A percentile compares a stretch with the other conserved stretches of the same genome.
Conservation (phyloP, 129 eudicot genomes). For the Smallanthus sonchifolius region DNA sequence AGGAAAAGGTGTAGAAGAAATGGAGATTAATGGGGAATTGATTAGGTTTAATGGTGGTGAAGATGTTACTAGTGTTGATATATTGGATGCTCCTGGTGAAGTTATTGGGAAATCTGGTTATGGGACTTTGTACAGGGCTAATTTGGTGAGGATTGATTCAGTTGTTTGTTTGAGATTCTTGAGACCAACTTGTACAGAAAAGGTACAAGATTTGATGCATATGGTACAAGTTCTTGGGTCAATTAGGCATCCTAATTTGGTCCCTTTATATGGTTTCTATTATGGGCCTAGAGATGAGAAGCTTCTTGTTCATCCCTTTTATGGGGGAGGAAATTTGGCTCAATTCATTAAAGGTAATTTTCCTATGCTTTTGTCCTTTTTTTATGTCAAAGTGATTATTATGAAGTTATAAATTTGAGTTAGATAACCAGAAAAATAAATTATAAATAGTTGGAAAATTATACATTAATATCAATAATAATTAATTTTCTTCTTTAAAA, state of each 20-base stretch:
- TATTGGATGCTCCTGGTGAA: constrained; percentile 90
- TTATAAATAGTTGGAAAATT: neutral
- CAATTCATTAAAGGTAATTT: constrained; percentile 70
- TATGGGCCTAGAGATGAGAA: constrained; percentile 91
- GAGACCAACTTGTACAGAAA: constrained; percentile 81
- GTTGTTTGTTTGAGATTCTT: constrained; percentile 72
- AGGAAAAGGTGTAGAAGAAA: constrained; percentile 32
- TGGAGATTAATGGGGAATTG: constrained; percentile 42
- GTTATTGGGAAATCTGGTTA: constrained; percentile 83
- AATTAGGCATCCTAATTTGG: constrained; percentile 77
- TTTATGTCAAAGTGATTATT: neutral
- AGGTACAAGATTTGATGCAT: constrained; percentile 46
- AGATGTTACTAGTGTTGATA: constrained; percentile 55
- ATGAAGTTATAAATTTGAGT: neutral
- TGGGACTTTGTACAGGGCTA: constrained; percentile 78
- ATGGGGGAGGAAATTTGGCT: constrained; percentile 56
- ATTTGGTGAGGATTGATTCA: constrained; percentile 40
- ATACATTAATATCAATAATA: neutral
- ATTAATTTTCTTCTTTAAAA: neutral
- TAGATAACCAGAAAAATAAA: neutral
- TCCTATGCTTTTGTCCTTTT: neutral
- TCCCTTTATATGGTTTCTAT: constrained; percentile 78
- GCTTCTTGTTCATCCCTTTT: constrained; percentile 86
- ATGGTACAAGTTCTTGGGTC: constrained; percentile 58
- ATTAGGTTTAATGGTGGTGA: constrained; percentile 73